Evolutionary conservation across 2,329 filamentous ascomycete species (phyloP).

Genomic region (Bipolaris cookei): DNA sequence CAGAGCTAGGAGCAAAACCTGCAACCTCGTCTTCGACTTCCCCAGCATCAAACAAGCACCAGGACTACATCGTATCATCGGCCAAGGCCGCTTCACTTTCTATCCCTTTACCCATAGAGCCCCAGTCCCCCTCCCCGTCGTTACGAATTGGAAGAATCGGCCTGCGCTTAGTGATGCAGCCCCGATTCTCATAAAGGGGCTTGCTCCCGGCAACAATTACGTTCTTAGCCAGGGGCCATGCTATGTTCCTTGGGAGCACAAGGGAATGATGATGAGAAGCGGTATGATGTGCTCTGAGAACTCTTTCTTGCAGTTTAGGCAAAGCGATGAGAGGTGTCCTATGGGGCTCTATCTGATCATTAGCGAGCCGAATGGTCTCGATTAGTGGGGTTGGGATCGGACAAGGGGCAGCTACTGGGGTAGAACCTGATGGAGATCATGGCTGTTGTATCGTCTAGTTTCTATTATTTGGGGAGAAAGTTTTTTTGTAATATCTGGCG

Average conservation of each 20-base stretch:
- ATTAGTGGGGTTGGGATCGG: background rate
- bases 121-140: constrained; percentile 25
- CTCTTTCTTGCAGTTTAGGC: background rate
- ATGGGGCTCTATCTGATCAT: background rate
- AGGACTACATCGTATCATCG: background rate
- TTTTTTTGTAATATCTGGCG: too few species aligned
- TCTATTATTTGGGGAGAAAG: background rate
- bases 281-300: background rate
- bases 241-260: constrained; percentile 22
- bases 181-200: constrained; percentile 23
- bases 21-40: constrained; percentile 42
- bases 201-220: constrained; percentile 34
- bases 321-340: background rate
- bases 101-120: constrained; percentile 31
- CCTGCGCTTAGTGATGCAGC: constrained; percentile 27
- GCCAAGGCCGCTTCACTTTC: constrained; percentile 33
- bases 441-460: too few species aligned
- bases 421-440: constrained; percentile 23
- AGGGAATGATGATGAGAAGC: background rate
- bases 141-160: constrained; percentile 32
- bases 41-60: constrained; percentile 6
- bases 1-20: constrained; percentile 34
- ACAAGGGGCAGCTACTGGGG: background rate
- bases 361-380: background rate
- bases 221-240: constrained; percentile 33